A percentile compares a stretch with the other conserved stretches of the same genome.
Evolutionary conservation across 2,329 filamentous ascomycete species (phyloP).

Genomic region (Botrytis aclada): DNA sequence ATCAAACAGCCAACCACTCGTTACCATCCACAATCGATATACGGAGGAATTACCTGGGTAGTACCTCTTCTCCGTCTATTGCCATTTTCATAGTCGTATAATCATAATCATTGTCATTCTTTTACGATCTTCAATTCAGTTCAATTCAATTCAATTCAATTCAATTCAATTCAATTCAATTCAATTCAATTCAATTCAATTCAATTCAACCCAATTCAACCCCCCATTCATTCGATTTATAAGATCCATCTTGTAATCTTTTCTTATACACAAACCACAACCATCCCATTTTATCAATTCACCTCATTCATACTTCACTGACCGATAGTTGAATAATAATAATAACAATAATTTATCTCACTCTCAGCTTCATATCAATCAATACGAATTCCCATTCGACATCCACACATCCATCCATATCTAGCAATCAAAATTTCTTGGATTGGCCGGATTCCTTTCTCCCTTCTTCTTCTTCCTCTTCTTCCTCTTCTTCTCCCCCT

Average conservation of each 20-base stretch:
- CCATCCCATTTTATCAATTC: not conserved
- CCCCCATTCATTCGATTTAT: not conserved
- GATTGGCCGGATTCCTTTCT: not conserved
- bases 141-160: not conserved
- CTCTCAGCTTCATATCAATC: not conserved
- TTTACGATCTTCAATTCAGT: not conserved
- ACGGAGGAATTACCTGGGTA: not conserved
- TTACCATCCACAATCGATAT: not conserved
- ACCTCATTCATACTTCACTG: not conserved
- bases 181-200: not conserved
- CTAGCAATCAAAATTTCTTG: not conserved
- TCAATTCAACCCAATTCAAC: not conserved
- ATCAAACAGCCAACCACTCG: not conserved
- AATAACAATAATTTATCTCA: not conserved
- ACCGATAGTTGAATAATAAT: not conserved
- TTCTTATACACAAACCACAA: not conserved
- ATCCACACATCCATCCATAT: not conserved
- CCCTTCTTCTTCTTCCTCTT: not conserved
- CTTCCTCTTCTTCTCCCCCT: not conserved
- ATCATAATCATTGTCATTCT: not conserved
- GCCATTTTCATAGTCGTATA: not conserved
- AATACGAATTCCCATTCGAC: not conserved
- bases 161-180: not conserved
- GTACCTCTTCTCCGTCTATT: not conserved
- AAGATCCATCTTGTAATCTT: not conserved